phyloP scores from a whole-genome alignment of 805 yeast genomes.

The Metschnikowia picachoensis region DNA sequence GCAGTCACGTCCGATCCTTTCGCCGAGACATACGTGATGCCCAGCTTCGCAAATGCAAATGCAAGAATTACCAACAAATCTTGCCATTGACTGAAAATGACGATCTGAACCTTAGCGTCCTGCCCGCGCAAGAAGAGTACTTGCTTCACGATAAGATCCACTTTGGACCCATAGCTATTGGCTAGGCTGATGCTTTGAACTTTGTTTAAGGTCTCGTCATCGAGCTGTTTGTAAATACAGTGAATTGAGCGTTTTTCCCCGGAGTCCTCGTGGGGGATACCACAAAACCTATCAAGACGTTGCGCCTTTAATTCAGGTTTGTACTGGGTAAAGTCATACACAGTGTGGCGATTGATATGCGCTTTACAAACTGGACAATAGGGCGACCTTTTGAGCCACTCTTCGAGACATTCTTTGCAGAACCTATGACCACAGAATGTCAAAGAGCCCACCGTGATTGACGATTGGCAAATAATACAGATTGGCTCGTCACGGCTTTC shows the following conservation, averaged over 20 bases:
- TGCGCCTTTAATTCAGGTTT: slow-evolving; percentile 50
- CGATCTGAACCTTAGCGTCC: slow-evolving; percentile 68
- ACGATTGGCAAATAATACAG: slow-evolving; percentile 77
- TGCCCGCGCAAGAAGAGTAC: slow-evolving; percentile 56
- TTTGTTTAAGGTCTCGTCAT: slow-evolving; percentile 37
- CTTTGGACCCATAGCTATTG: slow-evolving; percentile 71
- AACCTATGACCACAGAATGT: slow-evolving; percentile 91
- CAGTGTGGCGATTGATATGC: slow-evolving; percentile 42
- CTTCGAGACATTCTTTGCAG: slow-evolving; percentile 73
- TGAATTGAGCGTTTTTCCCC: slow-evolving; percentile 4
- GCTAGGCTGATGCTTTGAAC: slow-evolving; percentile 37
- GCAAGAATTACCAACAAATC: slow-evolving; percentile 66
- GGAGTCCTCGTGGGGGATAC: not conserved
- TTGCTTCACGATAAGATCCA: slow-evolving; percentile 77
- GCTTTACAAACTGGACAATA: slow-evolving; percentile 83
- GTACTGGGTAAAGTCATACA: slow-evolving; percentile 67
- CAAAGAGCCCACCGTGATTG: slow-evolving; percentile 70
- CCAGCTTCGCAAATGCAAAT: slow-evolving; percentile 58
- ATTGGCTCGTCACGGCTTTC: slow-evolving; percentile 35
- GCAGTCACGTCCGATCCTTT: slow-evolving; percentile 27
- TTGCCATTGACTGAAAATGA: slow-evolving; percentile 87
- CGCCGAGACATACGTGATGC: slow-evolving; percentile 56
- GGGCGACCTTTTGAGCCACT: slow-evolving; percentile 59
- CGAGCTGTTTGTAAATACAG: slow-evolving; percentile 43
- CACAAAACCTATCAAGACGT: slow-evolving; percentile 29